These are phyloP conservation scores for Cyclotella atomus DNA, from an alignment of 108 stramenopile species.

Conservation along the genomic window DNA sequence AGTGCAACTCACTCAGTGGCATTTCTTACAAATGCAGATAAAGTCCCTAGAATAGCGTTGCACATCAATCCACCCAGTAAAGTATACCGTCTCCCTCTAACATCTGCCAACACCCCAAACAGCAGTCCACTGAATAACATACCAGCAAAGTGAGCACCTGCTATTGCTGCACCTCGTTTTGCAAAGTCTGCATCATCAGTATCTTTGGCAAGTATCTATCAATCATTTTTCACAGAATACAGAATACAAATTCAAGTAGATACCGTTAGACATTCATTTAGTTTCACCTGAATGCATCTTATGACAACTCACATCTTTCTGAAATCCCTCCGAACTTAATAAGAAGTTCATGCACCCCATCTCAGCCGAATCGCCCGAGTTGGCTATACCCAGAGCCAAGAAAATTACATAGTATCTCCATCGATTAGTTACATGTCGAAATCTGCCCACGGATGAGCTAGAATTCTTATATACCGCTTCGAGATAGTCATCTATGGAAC, in stretches of 20 bases:
- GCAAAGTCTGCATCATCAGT: slow-evolving; percentile 25
- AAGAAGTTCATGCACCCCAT: slow-evolving; percentile 34
- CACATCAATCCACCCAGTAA: slow-evolving; percentile 27
- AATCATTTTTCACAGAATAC: not conserved
- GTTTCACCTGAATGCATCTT: no score
- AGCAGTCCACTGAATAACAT: slow-evolving; percentile 48
- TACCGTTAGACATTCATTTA: no score
- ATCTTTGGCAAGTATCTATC: not conserved
- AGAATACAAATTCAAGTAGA: not conserved
- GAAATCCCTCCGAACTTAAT: slow-evolving; percentile 22
- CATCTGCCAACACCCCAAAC: slow-evolving; percentile 32
- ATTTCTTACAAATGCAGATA: slow-evolving; percentile 26
- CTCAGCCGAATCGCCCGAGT: slow-evolving; percentile 42
- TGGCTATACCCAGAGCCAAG: slow-evolving; percentile 41
- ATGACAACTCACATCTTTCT: slow-evolving; percentile 21
- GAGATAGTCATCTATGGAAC: slow-evolving; percentile 35
- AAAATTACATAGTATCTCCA: slow-evolving; percentile 75
- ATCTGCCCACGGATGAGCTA: not conserved
- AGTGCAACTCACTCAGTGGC: slow-evolving; percentile 22
- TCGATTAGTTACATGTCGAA: slow-evolving; percentile 9
- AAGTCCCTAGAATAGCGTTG: slow-evolving; percentile 32
- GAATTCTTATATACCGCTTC: slow-evolving; percentile 18
- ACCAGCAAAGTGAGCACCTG: slow-evolving; percentile 41
- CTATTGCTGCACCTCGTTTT: slow-evolving; percentile 34
- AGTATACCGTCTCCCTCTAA: slow-evolving; percentile 32